Conservation (phyloP, 2,329 filamentous ascomycete species). For the Leptodontidium sp. region DNA sequence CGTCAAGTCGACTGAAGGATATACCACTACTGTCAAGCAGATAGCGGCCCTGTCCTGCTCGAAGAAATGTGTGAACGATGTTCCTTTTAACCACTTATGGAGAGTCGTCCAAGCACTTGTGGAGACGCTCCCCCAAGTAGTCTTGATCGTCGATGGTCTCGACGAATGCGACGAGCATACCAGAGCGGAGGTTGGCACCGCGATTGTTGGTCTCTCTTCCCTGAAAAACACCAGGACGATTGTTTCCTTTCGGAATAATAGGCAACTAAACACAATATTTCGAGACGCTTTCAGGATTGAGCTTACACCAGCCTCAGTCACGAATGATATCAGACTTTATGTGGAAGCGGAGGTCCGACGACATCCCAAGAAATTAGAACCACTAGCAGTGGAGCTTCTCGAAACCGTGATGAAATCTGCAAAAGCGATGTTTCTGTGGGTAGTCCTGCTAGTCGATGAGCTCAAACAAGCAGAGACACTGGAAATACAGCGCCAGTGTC, state of each 20-base stretch:
- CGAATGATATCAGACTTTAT: neutral
- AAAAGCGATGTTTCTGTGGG: conserved; percentile 5
- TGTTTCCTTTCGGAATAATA: neutral
- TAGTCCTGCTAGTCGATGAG: neutral
- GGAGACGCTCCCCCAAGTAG: neutral
- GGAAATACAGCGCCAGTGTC: neutral
- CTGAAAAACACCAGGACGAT: neutral
- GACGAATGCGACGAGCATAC: conserved; percentile 3
- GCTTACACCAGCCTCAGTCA: neutral
- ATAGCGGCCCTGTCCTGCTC: neutral
- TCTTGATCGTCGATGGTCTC: neutral
- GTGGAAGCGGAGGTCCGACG: conserved; percentile 1
- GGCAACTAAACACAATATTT: neutral
- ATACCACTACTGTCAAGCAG: neutral
- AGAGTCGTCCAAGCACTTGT: neutral
- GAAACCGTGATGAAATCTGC: neutral
- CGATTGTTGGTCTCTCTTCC: neutral
- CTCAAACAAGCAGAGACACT: conserved; percentile 4
- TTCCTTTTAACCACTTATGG: neutral
- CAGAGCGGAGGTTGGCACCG: neutral
- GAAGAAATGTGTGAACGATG: neutral
- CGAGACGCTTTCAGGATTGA: conserved; percentile 1
- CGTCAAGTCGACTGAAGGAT: neutral
- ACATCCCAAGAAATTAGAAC: conserved; percentile 1
- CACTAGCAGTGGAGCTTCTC: neutral